Evolutionary conservation across 1,139 yeast genomes (phyloP).

Genomic region (Magnusiomyces sp.): DNA sequence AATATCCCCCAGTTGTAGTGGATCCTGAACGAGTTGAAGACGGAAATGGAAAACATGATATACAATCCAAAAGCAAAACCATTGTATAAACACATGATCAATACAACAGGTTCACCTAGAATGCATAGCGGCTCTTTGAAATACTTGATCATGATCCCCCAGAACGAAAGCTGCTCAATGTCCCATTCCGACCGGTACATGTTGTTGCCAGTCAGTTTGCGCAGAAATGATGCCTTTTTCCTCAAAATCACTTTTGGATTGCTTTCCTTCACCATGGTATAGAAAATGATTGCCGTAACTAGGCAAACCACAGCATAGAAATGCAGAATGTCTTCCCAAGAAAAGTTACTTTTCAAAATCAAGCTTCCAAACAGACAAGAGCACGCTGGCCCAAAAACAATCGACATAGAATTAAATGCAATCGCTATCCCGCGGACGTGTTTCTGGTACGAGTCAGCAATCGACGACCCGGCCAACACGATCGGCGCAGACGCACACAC

Average conservation of each 20-base stretch:
- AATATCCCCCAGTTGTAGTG: conserved; percentile 36
- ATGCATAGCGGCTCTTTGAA: conserved; percentile 38
- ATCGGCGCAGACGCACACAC: conserved; percentile 67
- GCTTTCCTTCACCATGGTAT: no score
- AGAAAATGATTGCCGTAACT: no score
- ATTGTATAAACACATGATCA: conserved; percentile 37
- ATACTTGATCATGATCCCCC: conserved; percentile 35
- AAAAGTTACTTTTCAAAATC: no score
- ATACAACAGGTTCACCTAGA: conserved; percentile 40
- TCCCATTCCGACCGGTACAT: conserved; percentile 38
- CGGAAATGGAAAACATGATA: conserved; percentile 36
- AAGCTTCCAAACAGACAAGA: conserved; percentile 66
- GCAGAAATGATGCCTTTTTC: no score
- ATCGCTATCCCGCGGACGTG: conserved; percentile 63
- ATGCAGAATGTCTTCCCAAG: no score
- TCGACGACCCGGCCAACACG: conserved; percentile 71
- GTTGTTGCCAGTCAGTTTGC: conserved; percentile 53
- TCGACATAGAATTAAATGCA: conserved; percentile 59
- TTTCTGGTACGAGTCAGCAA: conserved; percentile 59
- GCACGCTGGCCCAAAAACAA: conserved; percentile 64
- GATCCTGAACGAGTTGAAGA: conserved; percentile 31
- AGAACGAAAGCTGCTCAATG: conserved; percentile 34
- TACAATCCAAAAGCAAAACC: conserved; percentile 41
- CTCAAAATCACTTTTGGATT: no score
- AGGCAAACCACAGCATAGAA: no score